These are phyloP conservation scores for sunflower (Helianthus annuus) DNA, from an alignment of 129 eudicot species.

Conservation along the genomic window DNA sequence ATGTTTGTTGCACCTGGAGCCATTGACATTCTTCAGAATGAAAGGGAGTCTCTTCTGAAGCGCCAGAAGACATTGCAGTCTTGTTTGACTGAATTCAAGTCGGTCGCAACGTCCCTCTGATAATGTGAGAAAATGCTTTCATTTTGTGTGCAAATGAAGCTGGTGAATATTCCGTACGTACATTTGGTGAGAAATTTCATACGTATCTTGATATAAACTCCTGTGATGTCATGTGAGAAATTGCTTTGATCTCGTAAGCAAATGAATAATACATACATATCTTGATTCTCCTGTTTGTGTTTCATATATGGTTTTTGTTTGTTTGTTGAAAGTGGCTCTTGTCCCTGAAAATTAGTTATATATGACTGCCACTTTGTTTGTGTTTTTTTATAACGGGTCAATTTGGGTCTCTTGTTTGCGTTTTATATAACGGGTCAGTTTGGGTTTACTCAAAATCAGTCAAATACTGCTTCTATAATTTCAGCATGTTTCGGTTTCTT, in stretches of 20 bases:
- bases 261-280: neutral
- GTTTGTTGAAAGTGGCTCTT: too few relatives aligned
- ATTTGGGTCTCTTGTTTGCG: too few relatives aligned
- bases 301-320: too few relatives aligned
- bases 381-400: too few relatives aligned
- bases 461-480: too few relatives aligned
- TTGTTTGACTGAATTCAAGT: slow-evolving; percentile 85
- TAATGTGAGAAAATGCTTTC: neutral
- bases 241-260: neutral
- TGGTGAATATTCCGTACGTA: neutral
- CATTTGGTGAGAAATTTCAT: neutral
- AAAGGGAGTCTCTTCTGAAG: slow-evolving; percentile 69
- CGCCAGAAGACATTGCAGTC: slow-evolving; percentile 83
- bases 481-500: too few relatives aligned
- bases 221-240: neutral
- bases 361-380: too few relatives aligned
- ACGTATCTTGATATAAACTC: neutral
- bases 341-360: too few relatives aligned
- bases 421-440: too few relatives aligned
- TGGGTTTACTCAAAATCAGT: too few relatives aligned
- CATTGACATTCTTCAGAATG: slow-evolving; percentile 71
- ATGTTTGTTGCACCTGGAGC: slow-evolving; percentile 98
- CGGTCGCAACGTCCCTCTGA: slow-evolving; percentile 70
- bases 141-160: neutral
- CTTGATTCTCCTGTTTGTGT: too few relatives aligned